A percentile compares a stretch with the other conserved stretches of the same genome.
Conservation (phyloP, 1,139 yeast genomes). For the Blastobotrys illinoisensis region DNA sequence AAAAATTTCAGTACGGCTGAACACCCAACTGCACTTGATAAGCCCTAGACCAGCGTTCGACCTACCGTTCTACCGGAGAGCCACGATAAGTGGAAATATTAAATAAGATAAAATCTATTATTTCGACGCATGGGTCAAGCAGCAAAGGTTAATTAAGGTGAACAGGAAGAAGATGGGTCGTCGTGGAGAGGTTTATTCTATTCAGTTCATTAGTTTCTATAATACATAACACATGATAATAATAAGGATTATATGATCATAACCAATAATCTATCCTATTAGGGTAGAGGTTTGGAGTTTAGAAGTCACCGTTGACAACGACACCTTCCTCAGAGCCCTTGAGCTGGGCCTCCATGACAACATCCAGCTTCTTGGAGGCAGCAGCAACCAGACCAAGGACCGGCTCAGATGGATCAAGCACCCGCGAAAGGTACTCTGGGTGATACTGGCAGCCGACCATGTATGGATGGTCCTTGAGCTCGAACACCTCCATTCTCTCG, state of each 20-base stretch:
- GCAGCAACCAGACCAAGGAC: slow-evolving; percentile 96
- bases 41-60: no score
- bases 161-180: background rate
- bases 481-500: slow-evolving; percentile 91
- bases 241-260: background rate
- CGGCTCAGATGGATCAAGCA: slow-evolving; percentile 93
- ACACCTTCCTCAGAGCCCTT: background rate
- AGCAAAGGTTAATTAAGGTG: no score
- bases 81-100: no score
- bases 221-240: background rate
- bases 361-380: slow-evolving; percentile 69
- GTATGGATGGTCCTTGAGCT: slow-evolving; percentile 75
- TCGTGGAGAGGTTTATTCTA: background rate
- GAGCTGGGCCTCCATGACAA: slow-evolving; percentile 32
- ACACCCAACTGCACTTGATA: background rate
- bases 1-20: background rate
- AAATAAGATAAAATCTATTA: no score
- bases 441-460: slow-evolving; percentile 96
- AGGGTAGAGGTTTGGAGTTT: background rate
- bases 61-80: no score
- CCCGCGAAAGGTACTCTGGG: slow-evolving; percentile 95
- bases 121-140: no score
- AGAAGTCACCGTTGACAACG: background rate
- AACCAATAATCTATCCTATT: background rate
- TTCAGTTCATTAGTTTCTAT: background rate